A percentile compares a stretch with the other conserved stretches of the same genome.
These are phyloP conservation scores for Fusarium temperatum DNA, from an alignment of 2,329 filamentous ascomycete genomes.

Conservation along the genomic window DNA sequence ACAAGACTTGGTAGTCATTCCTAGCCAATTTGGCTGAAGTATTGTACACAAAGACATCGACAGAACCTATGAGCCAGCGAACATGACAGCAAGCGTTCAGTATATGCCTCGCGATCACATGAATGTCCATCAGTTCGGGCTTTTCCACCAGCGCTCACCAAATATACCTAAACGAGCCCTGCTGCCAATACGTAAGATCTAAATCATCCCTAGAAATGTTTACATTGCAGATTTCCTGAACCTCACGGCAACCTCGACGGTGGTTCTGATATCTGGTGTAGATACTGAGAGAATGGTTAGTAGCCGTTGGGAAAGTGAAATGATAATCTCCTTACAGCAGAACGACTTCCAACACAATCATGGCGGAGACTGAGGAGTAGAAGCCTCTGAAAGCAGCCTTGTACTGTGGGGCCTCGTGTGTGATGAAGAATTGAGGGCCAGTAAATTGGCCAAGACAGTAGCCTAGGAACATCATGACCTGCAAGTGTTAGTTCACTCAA, in stretches of 20 bases:
- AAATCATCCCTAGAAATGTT: not conserved
- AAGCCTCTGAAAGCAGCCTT: not conserved
- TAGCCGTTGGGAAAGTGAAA: not conserved
- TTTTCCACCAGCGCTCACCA: not conserved
- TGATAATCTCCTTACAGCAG: not conserved
- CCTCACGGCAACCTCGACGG: not conserved
- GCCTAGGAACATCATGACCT: not conserved
- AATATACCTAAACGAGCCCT: not conserved
- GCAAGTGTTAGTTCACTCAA: rapidly evolving
- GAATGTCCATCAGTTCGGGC: rapidly evolving
- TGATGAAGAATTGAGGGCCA: not conserved
- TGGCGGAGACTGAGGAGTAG: not conserved
- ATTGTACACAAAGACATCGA: not conserved
- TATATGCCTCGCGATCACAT: rapidly evolving
- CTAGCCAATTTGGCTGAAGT: rapidly evolving
- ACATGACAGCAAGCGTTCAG: rapidly evolving
- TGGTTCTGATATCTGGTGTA: not conserved
- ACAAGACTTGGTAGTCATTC: no score
- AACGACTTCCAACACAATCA: not conserved
- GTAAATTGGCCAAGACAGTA: not conserved
- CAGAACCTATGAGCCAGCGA: rapidly evolving
- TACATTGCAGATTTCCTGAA: rapidly evolving
- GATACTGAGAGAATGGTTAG: not conserved
- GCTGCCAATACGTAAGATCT: not conserved
- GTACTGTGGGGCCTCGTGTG: not conserved